Evolutionary conservation across 495 filamentous ascomycete species (phyloP).

Genomic region (Daldinia loculata): DNA sequence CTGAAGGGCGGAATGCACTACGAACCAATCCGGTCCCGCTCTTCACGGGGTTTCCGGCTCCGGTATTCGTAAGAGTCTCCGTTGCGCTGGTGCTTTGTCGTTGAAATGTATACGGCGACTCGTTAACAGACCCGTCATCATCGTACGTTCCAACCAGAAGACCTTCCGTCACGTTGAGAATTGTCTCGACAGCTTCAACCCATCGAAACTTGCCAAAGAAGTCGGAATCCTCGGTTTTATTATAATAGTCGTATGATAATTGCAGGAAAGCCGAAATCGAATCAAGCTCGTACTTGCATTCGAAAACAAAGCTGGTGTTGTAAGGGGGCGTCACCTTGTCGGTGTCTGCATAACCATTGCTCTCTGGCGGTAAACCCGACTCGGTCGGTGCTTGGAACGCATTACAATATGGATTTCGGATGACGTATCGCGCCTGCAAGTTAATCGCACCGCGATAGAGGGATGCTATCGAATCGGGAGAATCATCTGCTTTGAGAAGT

Average conservation of each 20-base stretch:
- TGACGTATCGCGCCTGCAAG: constrained; percentile 68
- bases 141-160: constrained; percentile 67
- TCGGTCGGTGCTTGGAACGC: constrained; percentile 70
- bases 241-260: constrained; percentile 65
- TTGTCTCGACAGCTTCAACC: constrained; percentile 58
- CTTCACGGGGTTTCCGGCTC: constrained; percentile 65
- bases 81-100: constrained; percentile 61
- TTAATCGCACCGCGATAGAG: constrained; percentile 73
- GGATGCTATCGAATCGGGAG: constrained; percentile 60
- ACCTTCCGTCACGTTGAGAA: constrained; percentile 59
- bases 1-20: constrained; percentile 70
- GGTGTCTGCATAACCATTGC: constrained; percentile 46
- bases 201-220: constrained; percentile 68
- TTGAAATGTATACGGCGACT: constrained; percentile 65
- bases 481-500: constrained; percentile 57
- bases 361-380: constrained; percentile 54
- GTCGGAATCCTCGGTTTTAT: constrained; percentile 62
- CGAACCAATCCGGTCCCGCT: constrained; percentile 68
- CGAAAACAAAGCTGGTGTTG: constrained; percentile 49
- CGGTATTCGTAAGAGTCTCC: constrained; percentile 68
- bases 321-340: constrained; percentile 43
- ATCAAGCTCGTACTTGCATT: constrained; percentile 74
- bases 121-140: constrained; percentile 59
- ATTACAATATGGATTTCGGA: constrained; percentile 69
- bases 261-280: constrained; percentile 71